phyloP scores from a whole-genome alignment of 2,329 filamentous ascomycete genomes.

The Coniosporium tulheliwenetii region DNA sequence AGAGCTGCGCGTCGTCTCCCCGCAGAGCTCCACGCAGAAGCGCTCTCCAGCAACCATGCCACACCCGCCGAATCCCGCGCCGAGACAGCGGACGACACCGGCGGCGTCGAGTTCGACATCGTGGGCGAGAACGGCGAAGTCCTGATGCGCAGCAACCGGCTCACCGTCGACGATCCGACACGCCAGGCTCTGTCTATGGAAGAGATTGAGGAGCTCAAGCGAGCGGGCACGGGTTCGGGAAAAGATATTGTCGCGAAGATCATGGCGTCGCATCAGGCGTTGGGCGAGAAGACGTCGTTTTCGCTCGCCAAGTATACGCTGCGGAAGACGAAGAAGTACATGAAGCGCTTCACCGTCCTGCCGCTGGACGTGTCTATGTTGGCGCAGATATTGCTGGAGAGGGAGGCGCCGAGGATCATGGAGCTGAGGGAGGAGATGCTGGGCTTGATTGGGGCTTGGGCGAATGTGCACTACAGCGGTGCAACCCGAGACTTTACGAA shows the following conservation, averaged over 20 bases:
- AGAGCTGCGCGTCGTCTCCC: conserved; percentile 63
- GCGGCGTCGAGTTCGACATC: conserved; percentile 25
- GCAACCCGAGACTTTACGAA: neutral
- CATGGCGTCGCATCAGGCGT: conserved; percentile 70
- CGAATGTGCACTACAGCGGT: conserved; percentile 58
- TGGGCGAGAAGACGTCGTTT: conserved; percentile 90
- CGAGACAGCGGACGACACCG: conserved; percentile 12
- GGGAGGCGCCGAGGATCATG: conserved; percentile 65
- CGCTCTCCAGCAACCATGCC: conserved; percentile 41
- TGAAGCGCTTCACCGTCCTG: conserved; percentile 71
- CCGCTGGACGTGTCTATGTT: conserved; percentile 68
- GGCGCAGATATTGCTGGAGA: conserved; percentile 60
- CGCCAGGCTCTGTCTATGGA: conserved; percentile 61
- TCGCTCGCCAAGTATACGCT: conserved; percentile 93
- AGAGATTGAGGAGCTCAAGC: conserved; percentile 58
- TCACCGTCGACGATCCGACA: conserved; percentile 45
- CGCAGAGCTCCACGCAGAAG: conserved; percentile 68
- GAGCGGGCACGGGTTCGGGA: conserved; percentile 59
- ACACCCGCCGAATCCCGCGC: conserved; percentile 24
- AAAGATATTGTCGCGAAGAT: conserved; percentile 88
- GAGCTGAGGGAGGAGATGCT: conserved; percentile 77
- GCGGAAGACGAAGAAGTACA: conserved; percentile 85
- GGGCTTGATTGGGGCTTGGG: conserved; percentile 73
- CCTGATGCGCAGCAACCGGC: conserved; percentile 44
- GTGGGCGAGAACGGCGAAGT: conserved; percentile 31